Evolutionary conservation across 805 yeast genomes (phyloP).

Genomic region (Teunomyces funiuensis): DNA sequence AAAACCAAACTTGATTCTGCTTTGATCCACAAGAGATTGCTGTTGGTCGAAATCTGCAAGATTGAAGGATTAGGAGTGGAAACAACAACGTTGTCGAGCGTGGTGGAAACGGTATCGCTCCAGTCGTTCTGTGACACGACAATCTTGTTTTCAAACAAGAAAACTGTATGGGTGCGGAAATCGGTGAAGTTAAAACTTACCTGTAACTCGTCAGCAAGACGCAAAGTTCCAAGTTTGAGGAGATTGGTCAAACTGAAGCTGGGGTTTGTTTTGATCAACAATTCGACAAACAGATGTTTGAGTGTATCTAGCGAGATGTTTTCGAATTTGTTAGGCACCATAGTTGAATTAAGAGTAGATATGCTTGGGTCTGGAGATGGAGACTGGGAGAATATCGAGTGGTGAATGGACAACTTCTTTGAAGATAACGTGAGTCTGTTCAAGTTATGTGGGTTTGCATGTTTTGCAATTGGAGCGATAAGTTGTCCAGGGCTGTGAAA

Average conservation of each 20-base stretch:
- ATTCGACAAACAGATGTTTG: conserved; percentile 28
- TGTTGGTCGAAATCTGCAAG: conserved; percentile 17
- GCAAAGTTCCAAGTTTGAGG: conserved; percentile 32
- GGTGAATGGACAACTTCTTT: not conserved
- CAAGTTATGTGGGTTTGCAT: not conserved
- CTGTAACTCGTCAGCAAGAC: conserved; percentile 35
- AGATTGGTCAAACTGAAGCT: conserved; percentile 25
- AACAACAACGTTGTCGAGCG: conserved; percentile 11
- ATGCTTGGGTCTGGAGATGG: conserved; percentile 10
- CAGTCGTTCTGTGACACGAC: conserved; percentile 21
- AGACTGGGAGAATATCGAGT: conserved; percentile 1
- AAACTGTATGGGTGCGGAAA: conserved; percentile 19
- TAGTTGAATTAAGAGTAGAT: conserved; percentile 5
- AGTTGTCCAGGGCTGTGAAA: not conserved
- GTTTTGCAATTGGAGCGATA: not conserved
- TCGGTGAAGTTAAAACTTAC: conserved; percentile 19
- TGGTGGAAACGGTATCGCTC: conserved; percentile 8
- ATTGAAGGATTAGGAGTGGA: conserved; percentile 24
- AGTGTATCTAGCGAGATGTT: conserved; percentile 25
- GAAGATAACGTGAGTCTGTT: not conserved
- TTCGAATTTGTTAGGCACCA: conserved; percentile 2
- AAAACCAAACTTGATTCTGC: conserved; percentile 31
- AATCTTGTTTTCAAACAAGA: conserved; percentile 35
- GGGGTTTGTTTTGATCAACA: conserved; percentile 24
- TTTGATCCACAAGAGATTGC: conserved; percentile 21